Conservation (phyloP, 139 green algal genomes). For the Spirogloea muscicola region DNA sequence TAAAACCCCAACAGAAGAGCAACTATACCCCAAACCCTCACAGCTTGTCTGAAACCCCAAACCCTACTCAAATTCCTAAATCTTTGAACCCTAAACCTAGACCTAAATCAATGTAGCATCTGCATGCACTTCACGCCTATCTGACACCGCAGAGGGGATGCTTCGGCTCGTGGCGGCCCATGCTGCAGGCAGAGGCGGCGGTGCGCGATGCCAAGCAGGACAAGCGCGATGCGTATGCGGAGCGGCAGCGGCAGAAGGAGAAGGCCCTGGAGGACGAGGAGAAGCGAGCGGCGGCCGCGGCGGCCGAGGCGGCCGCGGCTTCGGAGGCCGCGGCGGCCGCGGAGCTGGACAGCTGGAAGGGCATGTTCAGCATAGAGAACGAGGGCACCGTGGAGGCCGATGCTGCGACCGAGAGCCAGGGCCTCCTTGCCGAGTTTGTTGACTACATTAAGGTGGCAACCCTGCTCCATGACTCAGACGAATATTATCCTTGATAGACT, state of each 20-base stretch:
- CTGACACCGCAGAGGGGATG: no score
- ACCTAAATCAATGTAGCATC: no score
- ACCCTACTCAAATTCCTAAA: no score
- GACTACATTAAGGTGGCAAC: conserved; percentile 66
- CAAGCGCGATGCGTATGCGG: conserved; percentile 23
- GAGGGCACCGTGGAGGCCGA: conserved; percentile 50
- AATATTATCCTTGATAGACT: no score
- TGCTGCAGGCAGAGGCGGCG: conserved; percentile 31
- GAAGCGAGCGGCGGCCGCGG: conserved; percentile 17
- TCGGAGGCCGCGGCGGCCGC: conserved; percentile 15
- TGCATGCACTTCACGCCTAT: no score
- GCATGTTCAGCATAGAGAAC: conserved; percentile 38
- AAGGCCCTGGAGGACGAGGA: conserved; percentile 24
- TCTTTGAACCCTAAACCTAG: no score
- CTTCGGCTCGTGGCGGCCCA: no score
- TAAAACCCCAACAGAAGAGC: no score
- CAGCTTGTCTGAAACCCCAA: no score
- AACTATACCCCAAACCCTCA: no score
- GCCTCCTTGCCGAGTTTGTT: conserved; percentile 63
- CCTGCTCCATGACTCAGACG: no score
- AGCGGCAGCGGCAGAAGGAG: conserved; percentile 17
- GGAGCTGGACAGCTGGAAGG: conserved; percentile 47
- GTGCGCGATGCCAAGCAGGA: conserved; percentile 22
- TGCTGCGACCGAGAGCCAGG: conserved; percentile 49
- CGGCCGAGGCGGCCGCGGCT: conserved; percentile 3